Conservation (phyloP, 1,139 yeast genomes). For the Zygotorulaspora mrakii region DNA sequence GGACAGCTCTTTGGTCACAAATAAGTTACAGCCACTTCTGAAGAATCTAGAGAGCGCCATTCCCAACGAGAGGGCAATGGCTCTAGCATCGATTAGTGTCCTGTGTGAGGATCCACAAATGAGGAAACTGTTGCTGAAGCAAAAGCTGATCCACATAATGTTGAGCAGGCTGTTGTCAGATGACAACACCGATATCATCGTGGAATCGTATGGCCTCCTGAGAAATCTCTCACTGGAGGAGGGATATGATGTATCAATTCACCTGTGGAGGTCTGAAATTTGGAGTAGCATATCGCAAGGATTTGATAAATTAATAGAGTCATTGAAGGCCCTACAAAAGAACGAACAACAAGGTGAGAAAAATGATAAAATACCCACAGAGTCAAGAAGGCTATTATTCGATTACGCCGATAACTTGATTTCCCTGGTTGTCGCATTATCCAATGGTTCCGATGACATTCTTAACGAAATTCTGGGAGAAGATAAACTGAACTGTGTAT, state of each 20-base stretch:
- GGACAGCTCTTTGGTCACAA: conserved; percentile 49
- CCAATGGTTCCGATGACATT: conserved; percentile 60
- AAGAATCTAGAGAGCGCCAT: conserved; percentile 58
- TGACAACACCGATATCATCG: conserved; percentile 66
- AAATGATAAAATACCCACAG: conserved; percentile 33
- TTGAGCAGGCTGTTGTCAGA: conserved; percentile 66
- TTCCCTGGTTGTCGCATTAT: conserved; percentile 64
- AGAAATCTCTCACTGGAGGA: conserved; percentile 80
- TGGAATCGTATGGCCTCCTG: conserved; percentile 75
- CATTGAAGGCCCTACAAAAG: conserved; percentile 44
- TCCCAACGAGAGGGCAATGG: conserved; percentile 74
- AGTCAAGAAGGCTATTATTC: conserved; percentile 45
- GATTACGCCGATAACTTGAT: conserved; percentile 73
- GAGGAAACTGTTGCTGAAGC: conserved; percentile 64
- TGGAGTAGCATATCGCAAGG: conserved; percentile 58
- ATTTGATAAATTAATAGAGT: conserved; percentile 47
- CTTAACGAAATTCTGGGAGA: conserved; percentile 49
- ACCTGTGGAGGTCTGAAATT: conserved; percentile 73
- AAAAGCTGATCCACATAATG: conserved; percentile 59
- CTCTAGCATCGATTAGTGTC: conserved; percentile 68
- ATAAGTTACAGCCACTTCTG: conserved; percentile 65
- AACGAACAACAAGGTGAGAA: conserved; percentile 37
- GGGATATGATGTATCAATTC: conserved; percentile 78
- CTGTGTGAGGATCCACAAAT: conserved; percentile 64
- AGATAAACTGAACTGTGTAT: conserved; percentile 37